A percentile compares a stretch with the other conserved stretches of the same genome.
These are phyloP conservation scores for Phytopythium sindhum DNA, from an alignment of 352 stramenopile genomes.

Conservation along the genomic window DNA sequence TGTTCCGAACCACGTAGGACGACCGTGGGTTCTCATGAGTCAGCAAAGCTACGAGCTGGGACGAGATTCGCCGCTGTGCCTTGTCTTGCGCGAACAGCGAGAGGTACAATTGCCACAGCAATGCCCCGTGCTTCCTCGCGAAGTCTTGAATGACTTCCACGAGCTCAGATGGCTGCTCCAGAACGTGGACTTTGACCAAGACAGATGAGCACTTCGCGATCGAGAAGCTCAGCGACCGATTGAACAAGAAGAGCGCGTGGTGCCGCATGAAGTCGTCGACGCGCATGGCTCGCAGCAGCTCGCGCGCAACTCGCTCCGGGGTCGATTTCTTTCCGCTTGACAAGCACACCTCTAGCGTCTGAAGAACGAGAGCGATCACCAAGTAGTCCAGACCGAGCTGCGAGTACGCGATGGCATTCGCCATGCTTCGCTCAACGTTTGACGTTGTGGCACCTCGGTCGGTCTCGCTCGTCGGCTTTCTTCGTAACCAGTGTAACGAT, in stretches of 20 bases:
- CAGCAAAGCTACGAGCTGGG: constrained; percentile 77
- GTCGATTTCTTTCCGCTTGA: constrained; percentile 85
- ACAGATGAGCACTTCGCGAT: constrained; percentile 85
- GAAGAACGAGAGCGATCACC: constrained; percentile 68
- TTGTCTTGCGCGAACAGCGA: constrained; percentile 82
- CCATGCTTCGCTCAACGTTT: constrained; percentile 67
- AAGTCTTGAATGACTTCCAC: constrained; percentile 87
- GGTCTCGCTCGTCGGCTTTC: constrained; percentile 6
- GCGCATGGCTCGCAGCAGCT: constrained; percentile 79
- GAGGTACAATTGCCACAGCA: constrained; percentile 85
- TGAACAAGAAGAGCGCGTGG: constrained; percentile 82
- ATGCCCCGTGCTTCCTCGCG: constrained; percentile 73
- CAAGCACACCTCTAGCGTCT: constrained; percentile 83
- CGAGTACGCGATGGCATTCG: constrained; percentile 76
- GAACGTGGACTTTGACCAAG: constrained; percentile 83
- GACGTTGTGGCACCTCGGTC: constrained; percentile 27
- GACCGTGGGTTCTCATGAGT: constrained; percentile 85
- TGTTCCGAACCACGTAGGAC: constrained; percentile 78
- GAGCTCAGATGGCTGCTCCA: constrained; percentile 83
- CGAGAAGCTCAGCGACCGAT: constrained; percentile 82
- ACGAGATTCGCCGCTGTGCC: constrained; percentile 80
- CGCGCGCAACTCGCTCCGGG: constrained; percentile 63
- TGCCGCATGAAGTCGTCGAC: constrained; percentile 86
- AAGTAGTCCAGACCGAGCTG: constrained; percentile 81
- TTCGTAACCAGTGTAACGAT: constrained; percentile 19